These are phyloP conservation scores for Lepidium africanum DNA, from an alignment of 345 rosid species.

Conservation along the genomic window DNA sequence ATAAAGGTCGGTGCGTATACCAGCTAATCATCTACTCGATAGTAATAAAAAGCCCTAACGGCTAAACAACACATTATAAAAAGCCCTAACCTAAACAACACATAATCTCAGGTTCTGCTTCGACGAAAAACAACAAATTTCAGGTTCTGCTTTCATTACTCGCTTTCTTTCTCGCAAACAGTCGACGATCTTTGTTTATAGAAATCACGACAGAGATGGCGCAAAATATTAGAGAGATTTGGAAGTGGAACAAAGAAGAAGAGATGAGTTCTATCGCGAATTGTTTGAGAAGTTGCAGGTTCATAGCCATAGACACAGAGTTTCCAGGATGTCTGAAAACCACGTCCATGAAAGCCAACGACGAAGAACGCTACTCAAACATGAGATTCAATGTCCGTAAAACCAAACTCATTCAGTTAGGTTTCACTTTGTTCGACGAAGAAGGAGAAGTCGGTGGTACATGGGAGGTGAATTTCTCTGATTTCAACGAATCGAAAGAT, in stretches of 20 bases:
- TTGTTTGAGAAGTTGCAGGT: background rate
- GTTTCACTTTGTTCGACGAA: background rate
- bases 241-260: background rate
- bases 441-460: background rate
- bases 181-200: too few relatives aligned
- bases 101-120: too few relatives aligned
- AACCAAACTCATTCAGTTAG: conserved; percentile 5
- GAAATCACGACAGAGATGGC: background rate
- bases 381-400: background rate
- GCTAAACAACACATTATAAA: too few relatives aligned
- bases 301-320: conserved; percentile 1
- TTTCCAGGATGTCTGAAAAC: background rate
- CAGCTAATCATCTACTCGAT: too few relatives aligned
- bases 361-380: background rate
- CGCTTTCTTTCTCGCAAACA: too few relatives aligned
- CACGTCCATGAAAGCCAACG: background rate
- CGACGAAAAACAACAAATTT: too few relatives aligned
- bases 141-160: too few relatives aligned
- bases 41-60: too few relatives aligned
- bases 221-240: background rate
- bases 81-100: too few relatives aligned
- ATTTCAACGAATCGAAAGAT: background rate
- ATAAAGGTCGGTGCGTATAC: too few relatives aligned
- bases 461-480: conserved; percentile 6
- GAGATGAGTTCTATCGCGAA: background rate